Evolutionary conservation across 2,329 filamentous ascomycete genomes (phyloP).

Genomic region (Aspergillus sp.): DNA sequence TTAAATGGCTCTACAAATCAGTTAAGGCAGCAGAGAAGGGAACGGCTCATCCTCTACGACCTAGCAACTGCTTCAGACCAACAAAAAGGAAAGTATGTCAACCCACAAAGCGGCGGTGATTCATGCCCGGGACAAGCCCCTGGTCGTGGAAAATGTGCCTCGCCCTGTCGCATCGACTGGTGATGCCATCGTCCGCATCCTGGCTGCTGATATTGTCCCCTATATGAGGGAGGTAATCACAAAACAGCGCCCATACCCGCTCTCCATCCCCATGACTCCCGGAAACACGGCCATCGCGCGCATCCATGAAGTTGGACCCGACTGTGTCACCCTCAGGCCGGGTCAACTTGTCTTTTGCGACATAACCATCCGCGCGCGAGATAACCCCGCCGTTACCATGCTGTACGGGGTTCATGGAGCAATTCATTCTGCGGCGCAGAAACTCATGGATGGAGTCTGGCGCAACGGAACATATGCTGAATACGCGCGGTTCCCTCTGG

Average conservation of each 20-base stretch:
- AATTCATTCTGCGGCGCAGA: neutral
- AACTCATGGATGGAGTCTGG: conserved; percentile 9
- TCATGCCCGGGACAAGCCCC: conserved; percentile 1
- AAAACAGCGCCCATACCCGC: neutral
- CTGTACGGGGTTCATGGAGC: conserved; percentile 2
- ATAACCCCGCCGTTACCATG: neutral
- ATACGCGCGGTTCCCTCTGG: conserved; percentile 1
- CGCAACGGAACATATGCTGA: conserved; percentile 9
- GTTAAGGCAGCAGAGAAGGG: no score
- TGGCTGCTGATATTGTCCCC: neutral
- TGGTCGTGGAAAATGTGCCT: neutral
- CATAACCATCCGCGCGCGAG: conserved; percentile 1
- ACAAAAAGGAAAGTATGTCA: neutral
- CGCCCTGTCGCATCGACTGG: neutral
- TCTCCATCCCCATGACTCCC: neutral
- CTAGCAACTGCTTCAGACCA: no score
- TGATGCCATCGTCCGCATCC: conserved; percentile 2
- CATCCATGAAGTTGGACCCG: neutral
- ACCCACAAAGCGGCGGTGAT: conserved; percentile 7
- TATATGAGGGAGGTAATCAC: conserved; percentile 1
- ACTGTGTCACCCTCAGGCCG: neutral
- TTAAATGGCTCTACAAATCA: no score
- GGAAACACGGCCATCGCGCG: conserved; percentile 4
- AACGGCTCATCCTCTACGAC: no score
- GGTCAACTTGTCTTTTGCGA: conserved; percentile 8